These are phyloP conservation scores for Gynandropsis gynandra DNA, from an alignment of 345 rosid genomes.

Conservation along the genomic window DNA sequence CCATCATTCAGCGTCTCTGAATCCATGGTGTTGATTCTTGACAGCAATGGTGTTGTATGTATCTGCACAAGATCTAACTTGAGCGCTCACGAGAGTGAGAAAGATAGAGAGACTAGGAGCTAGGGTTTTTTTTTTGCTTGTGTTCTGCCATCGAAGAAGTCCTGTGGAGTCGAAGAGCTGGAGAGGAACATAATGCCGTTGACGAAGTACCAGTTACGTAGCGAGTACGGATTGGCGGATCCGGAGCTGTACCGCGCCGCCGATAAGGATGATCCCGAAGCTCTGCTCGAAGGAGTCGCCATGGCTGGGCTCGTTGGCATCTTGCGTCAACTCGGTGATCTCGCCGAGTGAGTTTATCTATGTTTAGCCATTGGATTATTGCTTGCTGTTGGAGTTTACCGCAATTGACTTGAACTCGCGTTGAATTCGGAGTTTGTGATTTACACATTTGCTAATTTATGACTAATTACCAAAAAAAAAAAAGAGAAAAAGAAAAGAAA, in stretches of 20 bases:
- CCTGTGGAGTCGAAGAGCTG: too few relatives aligned
- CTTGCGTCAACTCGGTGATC: conserved; percentile 99
- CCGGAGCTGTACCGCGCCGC: conserved; percentile 65
- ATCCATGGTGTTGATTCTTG: too few relatives aligned
- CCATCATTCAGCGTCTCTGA: too few relatives aligned
- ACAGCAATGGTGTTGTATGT: too few relatives aligned
- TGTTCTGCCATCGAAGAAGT: too few relatives aligned
- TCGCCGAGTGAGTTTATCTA: conserved; percentile 68
- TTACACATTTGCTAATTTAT: neutral
- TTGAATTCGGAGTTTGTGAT: neutral
- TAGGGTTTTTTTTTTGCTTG: too few relatives aligned
- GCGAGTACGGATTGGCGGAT: conserved; percentile 72
- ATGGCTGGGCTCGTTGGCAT: conserved; percentile 90
- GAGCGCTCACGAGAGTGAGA: too few relatives aligned
- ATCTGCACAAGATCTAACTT: too few relatives aligned
- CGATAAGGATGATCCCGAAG: conserved; percentile 76
- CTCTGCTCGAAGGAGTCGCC: conserved; percentile 79
- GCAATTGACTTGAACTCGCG: neutral
- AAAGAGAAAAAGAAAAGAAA: too few relatives aligned
- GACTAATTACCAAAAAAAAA: too few relatives aligned
- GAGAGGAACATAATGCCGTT: conserved; percentile 54
- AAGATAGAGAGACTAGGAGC: too few relatives aligned
- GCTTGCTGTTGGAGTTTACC: neutral
- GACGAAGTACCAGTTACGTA: conserved; percentile 56
- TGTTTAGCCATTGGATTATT: conserved; percentile 12